Evolutionary conservation across 352 stramenopile genomes (phyloP).

Genomic region (Phytophthora aleatoria): DNA sequence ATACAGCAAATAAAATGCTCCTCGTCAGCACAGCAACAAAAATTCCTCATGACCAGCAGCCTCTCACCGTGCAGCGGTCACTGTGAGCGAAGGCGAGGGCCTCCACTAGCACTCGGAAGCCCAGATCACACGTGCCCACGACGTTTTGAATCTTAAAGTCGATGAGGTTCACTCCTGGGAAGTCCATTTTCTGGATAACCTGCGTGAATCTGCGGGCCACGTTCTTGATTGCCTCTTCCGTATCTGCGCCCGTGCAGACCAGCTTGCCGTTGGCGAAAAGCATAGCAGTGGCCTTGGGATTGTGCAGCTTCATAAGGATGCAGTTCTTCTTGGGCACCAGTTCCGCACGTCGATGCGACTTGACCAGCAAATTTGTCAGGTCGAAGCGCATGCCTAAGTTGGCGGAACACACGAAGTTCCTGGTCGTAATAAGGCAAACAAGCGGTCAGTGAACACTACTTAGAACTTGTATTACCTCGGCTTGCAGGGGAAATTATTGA

Average conservation of each 20-base stretch:
- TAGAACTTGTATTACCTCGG: constrained; percentile 6
- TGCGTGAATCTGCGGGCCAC: constrained; percentile 82
- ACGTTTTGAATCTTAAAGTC: constrained; percentile 91
- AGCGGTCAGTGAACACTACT: constrained; percentile 6
- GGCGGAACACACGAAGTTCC: constrained; percentile 81
- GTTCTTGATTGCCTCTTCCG: constrained; percentile 77
- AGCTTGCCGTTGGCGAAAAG: constrained; percentile 87
- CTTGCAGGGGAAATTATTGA: not conserved
- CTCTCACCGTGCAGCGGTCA: constrained; percentile 70
- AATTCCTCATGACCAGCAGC: not conserved
- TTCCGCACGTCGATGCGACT: constrained; percentile 77
- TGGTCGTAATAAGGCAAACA: constrained; percentile 17
- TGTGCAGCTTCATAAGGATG: constrained; percentile 79
- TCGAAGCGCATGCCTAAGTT: constrained; percentile 87
- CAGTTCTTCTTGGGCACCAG: constrained; percentile 89
- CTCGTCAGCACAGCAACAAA: not conserved
- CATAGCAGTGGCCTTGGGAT: constrained; percentile 78
- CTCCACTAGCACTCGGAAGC: constrained; percentile 83
- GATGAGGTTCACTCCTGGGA: constrained; percentile 84
- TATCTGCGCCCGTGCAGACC: constrained; percentile 75
- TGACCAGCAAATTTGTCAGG: constrained; percentile 67
- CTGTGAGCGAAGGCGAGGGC: constrained; percentile 79
- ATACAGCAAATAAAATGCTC: constrained; percentile 1
- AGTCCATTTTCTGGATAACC: constrained; percentile 88
- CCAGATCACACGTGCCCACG: constrained; percentile 69